Conservation (phyloP, 2,329 filamentous ascomycete genomes). For the Colletotrichum caudatum region DNA sequence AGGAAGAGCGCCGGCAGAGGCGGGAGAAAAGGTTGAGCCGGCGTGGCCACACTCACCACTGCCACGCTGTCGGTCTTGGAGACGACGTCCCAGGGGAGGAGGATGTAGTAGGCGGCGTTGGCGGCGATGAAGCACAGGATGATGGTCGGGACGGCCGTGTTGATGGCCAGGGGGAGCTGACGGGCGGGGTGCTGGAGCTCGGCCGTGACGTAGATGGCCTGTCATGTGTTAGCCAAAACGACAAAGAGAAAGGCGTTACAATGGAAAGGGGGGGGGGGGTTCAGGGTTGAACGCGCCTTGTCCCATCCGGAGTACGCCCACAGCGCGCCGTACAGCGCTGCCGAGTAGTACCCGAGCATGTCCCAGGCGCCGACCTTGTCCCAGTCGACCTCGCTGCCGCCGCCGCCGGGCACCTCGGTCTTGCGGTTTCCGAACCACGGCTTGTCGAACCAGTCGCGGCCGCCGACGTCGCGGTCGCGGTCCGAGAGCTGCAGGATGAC, state of each 20-base stretch:
- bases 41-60: slow-evolving; percentile 59
- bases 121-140: slow-evolving; percentile 69
- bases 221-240: background rate
- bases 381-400: slow-evolving; percentile 61
- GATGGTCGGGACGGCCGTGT: slow-evolving; percentile 70
- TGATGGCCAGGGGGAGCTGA: slow-evolving; percentile 71
- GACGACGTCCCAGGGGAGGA: slow-evolving; percentile 70
- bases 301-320: slow-evolving; percentile 78
- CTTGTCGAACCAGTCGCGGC: slow-evolving; percentile 63
- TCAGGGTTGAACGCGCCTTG: slow-evolving; percentile 58
- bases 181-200: slow-evolving; percentile 63
- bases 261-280: too few species aligned
- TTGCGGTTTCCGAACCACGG: slow-evolving; percentile 67
- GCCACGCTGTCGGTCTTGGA: slow-evolving; percentile 72
- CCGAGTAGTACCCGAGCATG: slow-evolving; percentile 68
- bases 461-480: slow-evolving; percentile 55
- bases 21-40: too few species aligned
- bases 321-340: slow-evolving; percentile 70
- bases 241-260: background rate
- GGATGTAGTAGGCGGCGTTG: slow-evolving; percentile 72
- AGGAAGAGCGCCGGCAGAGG: too few species aligned
- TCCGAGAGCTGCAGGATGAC: slow-evolving; percentile 55
- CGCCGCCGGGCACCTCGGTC: slow-evolving; percentile 62
- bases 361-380: slow-evolving; percentile 64
- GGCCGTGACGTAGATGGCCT: slow-evolving; percentile 68